phyloP scores from a whole-genome alignment of 202 grass and related monocot genomes.

The Saccharum hybrid region DNA sequence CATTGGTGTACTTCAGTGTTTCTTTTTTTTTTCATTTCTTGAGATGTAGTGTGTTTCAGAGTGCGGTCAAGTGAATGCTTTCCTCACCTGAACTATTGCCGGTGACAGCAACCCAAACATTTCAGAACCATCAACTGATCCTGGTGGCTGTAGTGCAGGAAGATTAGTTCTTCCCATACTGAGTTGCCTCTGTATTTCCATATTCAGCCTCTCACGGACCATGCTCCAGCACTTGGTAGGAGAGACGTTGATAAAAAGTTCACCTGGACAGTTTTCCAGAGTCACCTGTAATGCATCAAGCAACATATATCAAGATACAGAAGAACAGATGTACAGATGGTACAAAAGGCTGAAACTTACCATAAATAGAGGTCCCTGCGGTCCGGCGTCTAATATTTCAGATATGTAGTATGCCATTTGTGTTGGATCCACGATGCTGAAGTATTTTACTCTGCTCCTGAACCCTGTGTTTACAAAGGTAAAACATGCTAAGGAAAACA shows the following conservation, averaged over 20 bases:
- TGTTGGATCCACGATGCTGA: conserved; percentile 73
- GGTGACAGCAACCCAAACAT: conserved; percentile 88
- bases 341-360: conserved; percentile 50
- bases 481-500: conserved; percentile 27
- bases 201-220: conserved; percentile 84
- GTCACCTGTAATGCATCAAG: conserved; percentile 57
- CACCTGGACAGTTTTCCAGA: conserved; percentile 66
- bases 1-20: background rate
- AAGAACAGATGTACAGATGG: conserved; percentile 37
- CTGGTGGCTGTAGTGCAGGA: conserved; percentile 72
- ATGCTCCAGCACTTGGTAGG: conserved; percentile 86
- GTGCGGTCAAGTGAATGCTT: conserved; percentile 34
- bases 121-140: conserved; percentile 84
- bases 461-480: conserved; percentile 66
- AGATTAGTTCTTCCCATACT: conserved; percentile 65
- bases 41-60: conserved; percentile 1
- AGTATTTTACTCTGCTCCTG: conserved; percentile 91
- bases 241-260: conserved; percentile 76
- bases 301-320: conserved; percentile 45
- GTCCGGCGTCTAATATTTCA: conserved; percentile 83
- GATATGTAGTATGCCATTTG: conserved; percentile 84
- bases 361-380: conserved; percentile 86
- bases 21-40: background rate
- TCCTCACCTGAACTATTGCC: conserved; percentile 60
- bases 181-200: conserved; percentile 72